Percentiles rank a stretch among this genome's conserved stretches.
Conservation (phyloP, 441 rosid genomes). For the Populus trichocarpa region DNA sequence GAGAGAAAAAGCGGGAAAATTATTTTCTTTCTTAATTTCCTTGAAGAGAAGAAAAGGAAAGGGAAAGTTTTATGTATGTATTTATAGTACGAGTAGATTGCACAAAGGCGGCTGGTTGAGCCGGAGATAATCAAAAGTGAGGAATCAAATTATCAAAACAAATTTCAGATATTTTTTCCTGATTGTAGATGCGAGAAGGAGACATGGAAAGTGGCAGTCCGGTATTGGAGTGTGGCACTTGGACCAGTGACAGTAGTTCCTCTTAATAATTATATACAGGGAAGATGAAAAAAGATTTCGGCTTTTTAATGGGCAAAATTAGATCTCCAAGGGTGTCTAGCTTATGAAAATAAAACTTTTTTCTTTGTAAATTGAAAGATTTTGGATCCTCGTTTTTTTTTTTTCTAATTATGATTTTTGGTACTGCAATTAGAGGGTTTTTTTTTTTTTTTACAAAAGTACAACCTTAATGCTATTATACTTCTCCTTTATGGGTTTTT, state of each 20-base stretch:
- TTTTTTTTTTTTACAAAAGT: too few species aligned
- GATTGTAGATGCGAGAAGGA: slow-evolving; percentile 16
- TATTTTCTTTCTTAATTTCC: slow-evolving; percentile 8
- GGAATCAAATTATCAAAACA: neutral
- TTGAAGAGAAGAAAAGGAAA: slow-evolving; percentile 23
- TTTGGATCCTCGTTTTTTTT: neutral
- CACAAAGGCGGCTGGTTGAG: neutral
- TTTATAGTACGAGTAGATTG: neutral
- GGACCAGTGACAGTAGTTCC: neutral
- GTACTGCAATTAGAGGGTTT: neutral
- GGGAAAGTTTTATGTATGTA: neutral
- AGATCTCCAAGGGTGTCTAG: neutral
- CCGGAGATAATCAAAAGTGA: neutral
- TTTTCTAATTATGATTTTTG: neutral
- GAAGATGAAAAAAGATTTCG: neutral
- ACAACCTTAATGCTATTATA: too few species aligned
- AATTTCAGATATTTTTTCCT: neutral
- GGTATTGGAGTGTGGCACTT: slow-evolving; percentile 12
- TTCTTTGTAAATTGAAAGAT: neutral
- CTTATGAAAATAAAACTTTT: neutral
- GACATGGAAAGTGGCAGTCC: slow-evolving; percentile 17
- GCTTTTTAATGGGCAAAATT: neutral
- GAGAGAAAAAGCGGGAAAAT: slow-evolving; percentile 25
- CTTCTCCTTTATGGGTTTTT: too few species aligned
- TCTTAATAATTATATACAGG: neutral